Base-by-base conservation (phyloP, 805 yeast genomes). In the Candida silvicultrix region DNA sequence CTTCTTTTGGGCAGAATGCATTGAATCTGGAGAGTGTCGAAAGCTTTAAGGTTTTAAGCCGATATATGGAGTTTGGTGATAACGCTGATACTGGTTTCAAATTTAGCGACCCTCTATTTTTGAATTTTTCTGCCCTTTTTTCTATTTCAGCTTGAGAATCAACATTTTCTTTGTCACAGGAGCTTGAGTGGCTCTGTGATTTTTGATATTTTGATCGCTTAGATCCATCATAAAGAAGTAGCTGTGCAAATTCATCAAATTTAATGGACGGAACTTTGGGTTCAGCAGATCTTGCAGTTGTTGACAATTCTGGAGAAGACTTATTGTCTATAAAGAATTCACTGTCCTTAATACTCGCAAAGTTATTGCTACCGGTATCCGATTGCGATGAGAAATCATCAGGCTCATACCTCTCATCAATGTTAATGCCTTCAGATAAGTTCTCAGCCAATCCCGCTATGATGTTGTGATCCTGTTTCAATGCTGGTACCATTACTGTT, bases 221-320 rank as follows among this genome's bases (percentile, higher is more conserved):
- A 2, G 61, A 46, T 10, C 59, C 56, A 42, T 58, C 58, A 47
- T 62, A 62, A n/a, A 60, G 49, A 16, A 62, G 42, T 9, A 62
- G 43, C 19, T 53, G 50, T 2, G 66, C 60, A 49, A 55, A 54
- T 22, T 51, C 51, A 38, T 60, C 59, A 50, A 65, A 57, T 47
- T 58, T 57, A 38, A 62, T 52, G 1, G 52, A 45, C 5, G 54
- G 41, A 22, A 15, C 25, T 11, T 15, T 28, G 20, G 15, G 11
- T 16, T 14, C 29, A 29, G 31, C n/a, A 18, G n/a, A 7, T 9
- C 2, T 28, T 38, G 37, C 12, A 15, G 16, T 6, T 9, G 2
- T 28, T 38, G 43, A 36, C 22, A 20, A 28, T 10, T 38, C 36
- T 16, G 38, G 16, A 6, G 28, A 21, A 2, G 34, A 5, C 4